These are phyloP conservation scores for Avicennia marina DNA, from an alignment of 257 asterid species.

Conservation along the genomic window DNA sequence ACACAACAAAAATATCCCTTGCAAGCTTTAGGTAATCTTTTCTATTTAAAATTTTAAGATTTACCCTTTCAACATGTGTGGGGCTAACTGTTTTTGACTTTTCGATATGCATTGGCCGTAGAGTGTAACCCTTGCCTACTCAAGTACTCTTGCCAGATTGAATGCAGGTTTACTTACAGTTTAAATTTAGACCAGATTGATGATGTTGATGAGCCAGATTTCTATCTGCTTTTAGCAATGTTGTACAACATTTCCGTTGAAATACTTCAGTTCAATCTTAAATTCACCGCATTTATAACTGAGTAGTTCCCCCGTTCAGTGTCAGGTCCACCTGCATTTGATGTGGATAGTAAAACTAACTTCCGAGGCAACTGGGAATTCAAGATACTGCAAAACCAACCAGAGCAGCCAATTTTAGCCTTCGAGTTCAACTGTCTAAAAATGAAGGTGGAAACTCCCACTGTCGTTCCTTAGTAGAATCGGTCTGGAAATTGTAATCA, in stretches of 20 bases:
- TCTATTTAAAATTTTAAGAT: neutral
- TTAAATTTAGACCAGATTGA: neutral
- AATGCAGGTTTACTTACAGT: conserved; percentile 58
- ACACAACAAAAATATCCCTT: conserved; percentile 80
- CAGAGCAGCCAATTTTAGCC: conserved; percentile 71
- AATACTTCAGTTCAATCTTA: neutral
- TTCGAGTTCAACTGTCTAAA: conserved; percentile 59
- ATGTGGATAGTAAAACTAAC: conserved; percentile 22
- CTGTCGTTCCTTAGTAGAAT: conserved; percentile 24
- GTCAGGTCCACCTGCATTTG: conserved; percentile 30
- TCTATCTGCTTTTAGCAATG: neutral
- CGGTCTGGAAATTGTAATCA: neutral
- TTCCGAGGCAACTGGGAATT: conserved; percentile 11
- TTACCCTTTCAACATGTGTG: neutral
- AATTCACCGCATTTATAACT: too few species aligned
- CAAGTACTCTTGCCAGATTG: conserved; percentile 86
- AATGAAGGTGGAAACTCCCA: conserved; percentile 84
- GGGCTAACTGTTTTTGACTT: conserved; percentile 6
- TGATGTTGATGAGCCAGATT: too few species aligned
- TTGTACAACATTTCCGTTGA: neutral
- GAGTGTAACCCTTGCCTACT: conserved; percentile 68
- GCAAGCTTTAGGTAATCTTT: conserved; percentile 75
- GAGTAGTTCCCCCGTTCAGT: too few species aligned
- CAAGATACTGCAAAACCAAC: conserved; percentile 34
- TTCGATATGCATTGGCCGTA: conserved; percentile 53